Evolutionary conservation across 108 stramenopile species (phyloP).

Genomic region (Thalassiosira profunda): DNA sequence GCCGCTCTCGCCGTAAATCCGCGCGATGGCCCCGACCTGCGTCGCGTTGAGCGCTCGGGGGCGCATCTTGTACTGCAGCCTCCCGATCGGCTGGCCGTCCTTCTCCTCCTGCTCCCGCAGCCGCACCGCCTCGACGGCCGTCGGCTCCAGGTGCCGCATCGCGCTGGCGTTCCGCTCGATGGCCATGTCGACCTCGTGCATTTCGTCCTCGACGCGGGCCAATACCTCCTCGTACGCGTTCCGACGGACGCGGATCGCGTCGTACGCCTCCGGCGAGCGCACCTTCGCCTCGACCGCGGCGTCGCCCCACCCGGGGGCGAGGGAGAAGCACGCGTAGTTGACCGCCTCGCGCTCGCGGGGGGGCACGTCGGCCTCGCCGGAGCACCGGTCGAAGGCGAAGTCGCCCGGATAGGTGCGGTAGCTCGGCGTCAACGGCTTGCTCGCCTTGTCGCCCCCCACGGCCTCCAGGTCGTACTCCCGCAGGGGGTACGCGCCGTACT

Average conservation of each 20-base stretch:
- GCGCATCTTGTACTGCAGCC: slow-evolving; percentile 83
- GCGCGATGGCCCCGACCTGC: slow-evolving; percentile 86
- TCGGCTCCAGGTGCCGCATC: slow-evolving; percentile 91
- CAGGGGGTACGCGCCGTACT: slow-evolving; percentile 62
- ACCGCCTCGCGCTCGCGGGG: slow-evolving; percentile 51
- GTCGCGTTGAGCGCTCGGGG: slow-evolving; percentile 63
- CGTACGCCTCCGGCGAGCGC: slow-evolving; percentile 68
- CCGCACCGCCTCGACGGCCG: slow-evolving; percentile 89
- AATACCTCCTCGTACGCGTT: slow-evolving; percentile 87
- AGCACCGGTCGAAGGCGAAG: slow-evolving; percentile 55
- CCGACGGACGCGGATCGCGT: slow-evolving; percentile 57
- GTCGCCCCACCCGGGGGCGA: slow-evolving; percentile 22
- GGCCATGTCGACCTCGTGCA: slow-evolving; percentile 98
- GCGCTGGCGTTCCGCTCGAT: slow-evolving; percentile 93
- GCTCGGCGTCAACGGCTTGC: slow-evolving; percentile 68
- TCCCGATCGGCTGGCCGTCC: slow-evolving; percentile 88
- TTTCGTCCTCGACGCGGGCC: slow-evolving; percentile 86
- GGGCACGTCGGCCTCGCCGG: slow-evolving; percentile 51
- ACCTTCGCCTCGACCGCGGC: slow-evolving; percentile 18
- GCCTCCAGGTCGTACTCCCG: slow-evolving; percentile 62
- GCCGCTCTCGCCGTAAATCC: slow-evolving; percentile 86
- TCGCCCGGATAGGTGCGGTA: slow-evolving; percentile 74
- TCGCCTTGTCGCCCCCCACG: too few species aligned
- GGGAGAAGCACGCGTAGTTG: slow-evolving; percentile 60
- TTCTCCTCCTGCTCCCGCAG: slow-evolving; percentile 83